Conservation (phyloP, 331 rosid species). For the Telfairia occidentalis region DNA sequence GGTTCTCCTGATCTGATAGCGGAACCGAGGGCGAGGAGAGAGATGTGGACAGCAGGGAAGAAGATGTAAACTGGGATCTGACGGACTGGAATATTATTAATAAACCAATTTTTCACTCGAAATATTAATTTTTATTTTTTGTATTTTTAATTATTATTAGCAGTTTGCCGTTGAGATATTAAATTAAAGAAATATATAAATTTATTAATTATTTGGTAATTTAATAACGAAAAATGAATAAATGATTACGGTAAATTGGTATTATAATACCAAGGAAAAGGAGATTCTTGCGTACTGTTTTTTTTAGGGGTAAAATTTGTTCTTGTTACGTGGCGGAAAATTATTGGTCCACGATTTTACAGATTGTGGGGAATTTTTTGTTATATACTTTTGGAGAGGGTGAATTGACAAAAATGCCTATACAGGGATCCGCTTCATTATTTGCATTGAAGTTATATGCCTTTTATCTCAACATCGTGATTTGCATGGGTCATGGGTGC, state of each 20-base stretch:
- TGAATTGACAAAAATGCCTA: background rate
- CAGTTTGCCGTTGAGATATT: background rate
- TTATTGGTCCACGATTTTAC: background rate
- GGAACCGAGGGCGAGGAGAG: slow-evolving; percentile 19
- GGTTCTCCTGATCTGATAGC: slow-evolving; percentile 9
- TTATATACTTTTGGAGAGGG: background rate
- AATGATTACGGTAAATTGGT: background rate
- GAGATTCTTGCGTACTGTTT: background rate
- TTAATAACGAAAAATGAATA: background rate
- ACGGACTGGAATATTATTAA: slow-evolving; percentile 19
- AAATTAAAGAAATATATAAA: too few relatives aligned
- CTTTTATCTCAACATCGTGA: background rate
- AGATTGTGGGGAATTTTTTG: background rate
- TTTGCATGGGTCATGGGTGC: slow-evolving; percentile 11
- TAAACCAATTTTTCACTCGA: background rate
- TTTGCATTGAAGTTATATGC: background rate
- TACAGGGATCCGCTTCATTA: background rate
- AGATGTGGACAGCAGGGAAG: slow-evolving; percentile 13
- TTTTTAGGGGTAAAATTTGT: background rate
- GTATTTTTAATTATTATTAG: background rate
- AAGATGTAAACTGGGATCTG: slow-evolving; percentile 33
- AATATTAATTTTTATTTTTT: background rate
- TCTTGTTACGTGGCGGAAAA: background rate
- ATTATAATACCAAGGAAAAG: background rate
- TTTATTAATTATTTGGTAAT: background rate